phyloP scores from a whole-genome alignment of 2,329 filamentous ascomycete genomes.

The Coleophoma eucalyptorum region DNA sequence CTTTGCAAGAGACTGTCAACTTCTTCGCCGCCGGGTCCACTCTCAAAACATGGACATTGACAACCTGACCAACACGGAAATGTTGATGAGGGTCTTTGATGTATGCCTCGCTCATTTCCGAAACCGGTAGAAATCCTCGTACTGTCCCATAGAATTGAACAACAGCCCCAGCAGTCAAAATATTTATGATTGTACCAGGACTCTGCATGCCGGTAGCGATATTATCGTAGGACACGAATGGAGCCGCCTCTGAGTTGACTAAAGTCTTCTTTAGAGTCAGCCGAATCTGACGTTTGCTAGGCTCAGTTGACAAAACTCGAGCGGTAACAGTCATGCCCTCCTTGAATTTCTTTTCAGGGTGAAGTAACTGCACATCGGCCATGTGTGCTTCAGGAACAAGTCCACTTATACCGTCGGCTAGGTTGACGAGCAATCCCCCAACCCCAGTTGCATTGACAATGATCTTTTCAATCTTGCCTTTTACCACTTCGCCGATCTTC shows the following conservation, averaged over 20 bases:
- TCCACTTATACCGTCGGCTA: constrained; percentile 86
- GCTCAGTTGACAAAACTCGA: constrained; percentile 77
- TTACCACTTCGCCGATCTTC: constrained; percentile 73
- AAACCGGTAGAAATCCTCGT: constrained; percentile 83
- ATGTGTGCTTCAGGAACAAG: constrained; percentile 85
- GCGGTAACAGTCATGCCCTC: constrained; percentile 82
- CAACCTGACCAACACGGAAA: constrained; percentile 85
- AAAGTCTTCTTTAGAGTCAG: constrained; percentile 93
- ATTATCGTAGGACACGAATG: constrained; percentile 74
- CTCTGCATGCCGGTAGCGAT: constrained; percentile 72
- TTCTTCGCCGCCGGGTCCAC: constrained; percentile 68
- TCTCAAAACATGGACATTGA: constrained; percentile 83
- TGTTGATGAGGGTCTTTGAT: constrained; percentile 87
- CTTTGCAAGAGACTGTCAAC: constrained; percentile 89
- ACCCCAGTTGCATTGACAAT: constrained; percentile 76
- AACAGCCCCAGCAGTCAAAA: constrained; percentile 75
- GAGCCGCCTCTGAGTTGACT: constrained; percentile 80
- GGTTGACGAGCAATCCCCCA: constrained; percentile 73
- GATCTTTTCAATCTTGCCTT: constrained; percentile 80
- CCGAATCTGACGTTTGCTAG: constrained; percentile 72
- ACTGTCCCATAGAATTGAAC: constrained; percentile 89
- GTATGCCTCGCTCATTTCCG: constrained; percentile 97
- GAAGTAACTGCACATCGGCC: constrained; percentile 80
- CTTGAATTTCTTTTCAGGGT: constrained; percentile 94
- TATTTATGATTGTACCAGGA: constrained; percentile 81